Conservation (phyloP, 768 basidiomycete genomes). For the Macrolepiota fuliginosa region DNA sequence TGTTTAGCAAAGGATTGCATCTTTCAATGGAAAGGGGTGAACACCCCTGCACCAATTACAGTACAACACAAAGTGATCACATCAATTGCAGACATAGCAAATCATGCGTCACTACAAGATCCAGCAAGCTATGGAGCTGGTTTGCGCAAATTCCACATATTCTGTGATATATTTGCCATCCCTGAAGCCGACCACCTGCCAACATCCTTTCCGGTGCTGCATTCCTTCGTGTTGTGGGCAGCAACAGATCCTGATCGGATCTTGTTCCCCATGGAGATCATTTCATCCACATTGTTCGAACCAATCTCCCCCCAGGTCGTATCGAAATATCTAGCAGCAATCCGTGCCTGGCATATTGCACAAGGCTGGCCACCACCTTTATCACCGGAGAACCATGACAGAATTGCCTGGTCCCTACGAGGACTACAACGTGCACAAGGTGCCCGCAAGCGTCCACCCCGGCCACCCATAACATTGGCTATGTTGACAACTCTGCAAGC, state of each 20-base stretch:
- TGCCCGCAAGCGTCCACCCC: constrained; percentile 19
- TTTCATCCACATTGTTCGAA: constrained; percentile 27
- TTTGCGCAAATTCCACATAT: constrained; percentile 19
- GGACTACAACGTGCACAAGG: constrained; percentile 22
- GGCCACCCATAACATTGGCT: constrained; percentile 29
- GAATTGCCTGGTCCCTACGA: constrained; percentile 27
- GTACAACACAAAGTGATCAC: constrained; percentile 20
- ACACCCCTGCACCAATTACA: constrained; percentile 20
- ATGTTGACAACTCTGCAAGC: constrained; percentile 26
- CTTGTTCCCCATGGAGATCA: constrained; percentile 7
- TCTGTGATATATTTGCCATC: constrained; percentile 30
- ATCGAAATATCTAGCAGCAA: constrained; percentile 32
- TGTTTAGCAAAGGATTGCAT: not conserved
- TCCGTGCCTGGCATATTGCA: constrained; percentile 35
- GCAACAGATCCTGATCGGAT: constrained; percentile 23
- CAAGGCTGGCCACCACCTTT: constrained; percentile 37
- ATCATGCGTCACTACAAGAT: not conserved
- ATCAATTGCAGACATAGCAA: not conserved
- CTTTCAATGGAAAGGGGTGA: constrained; percentile 29
- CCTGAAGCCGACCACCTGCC: constrained; percentile 23
- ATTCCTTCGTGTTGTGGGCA: constrained; percentile 36
- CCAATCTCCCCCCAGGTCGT: constrained; percentile 23
- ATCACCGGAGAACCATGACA: constrained; percentile 12
- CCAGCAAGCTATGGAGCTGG: constrained; percentile 22
- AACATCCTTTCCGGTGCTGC: constrained; percentile 24